Evolutionary conservation across 2,329 filamentous ascomycete genomes (phyloP).

Genomic region (Cladophialophora bantiana): DNA sequence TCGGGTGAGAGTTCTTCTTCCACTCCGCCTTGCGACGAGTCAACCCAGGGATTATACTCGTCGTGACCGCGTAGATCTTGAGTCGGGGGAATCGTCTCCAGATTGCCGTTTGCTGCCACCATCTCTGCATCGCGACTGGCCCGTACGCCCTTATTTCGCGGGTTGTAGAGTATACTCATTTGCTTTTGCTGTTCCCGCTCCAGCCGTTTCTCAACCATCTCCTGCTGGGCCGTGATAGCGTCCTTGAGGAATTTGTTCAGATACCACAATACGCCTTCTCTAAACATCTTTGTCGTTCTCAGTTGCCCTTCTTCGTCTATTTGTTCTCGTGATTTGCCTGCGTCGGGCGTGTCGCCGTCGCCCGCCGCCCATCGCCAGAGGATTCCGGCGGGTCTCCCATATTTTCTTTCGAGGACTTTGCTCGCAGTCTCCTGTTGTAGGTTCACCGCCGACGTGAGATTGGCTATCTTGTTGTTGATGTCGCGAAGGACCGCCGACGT

Average conservation of each 20-base stretch:
- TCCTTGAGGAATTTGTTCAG: conserved; percentile 76
- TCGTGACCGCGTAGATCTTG: conserved; percentile 38
- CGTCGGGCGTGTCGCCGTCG: conserved; percentile 52
- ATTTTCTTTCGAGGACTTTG: conserved; percentile 75
- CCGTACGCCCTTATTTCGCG: conserved; percentile 55
- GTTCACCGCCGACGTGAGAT: conserved; percentile 81
- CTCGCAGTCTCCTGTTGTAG: conserved; percentile 78
- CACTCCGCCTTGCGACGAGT: conserved; percentile 43
- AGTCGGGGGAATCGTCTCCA: conserved; percentile 16
- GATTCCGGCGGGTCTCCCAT: conserved; percentile 60
- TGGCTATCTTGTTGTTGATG: conserved; percentile 79
- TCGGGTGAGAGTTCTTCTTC: conserved; percentile 72
- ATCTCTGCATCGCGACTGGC: conserved; percentile 14
- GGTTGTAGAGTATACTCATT: conserved; percentile 77
- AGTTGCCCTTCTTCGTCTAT: conserved; percentile 73
- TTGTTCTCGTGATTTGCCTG: conserved; percentile 70
- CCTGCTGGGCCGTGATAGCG: conserved; percentile 78
- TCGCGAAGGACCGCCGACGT: conserved; percentile 85
- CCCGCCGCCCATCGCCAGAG: conserved; percentile 72
- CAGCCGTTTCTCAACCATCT: conserved; percentile 91
- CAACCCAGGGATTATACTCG: conserved; percentile 39
- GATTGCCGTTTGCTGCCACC: neutral
- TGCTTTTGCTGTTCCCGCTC: conserved; percentile 87
- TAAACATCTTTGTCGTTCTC: conserved; percentile 70
- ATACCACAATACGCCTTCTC: conserved; percentile 85